phyloP scores from a whole-genome alignment of 1,284 basidiomycete genomes.

The Termitomyces sp. region DNA sequence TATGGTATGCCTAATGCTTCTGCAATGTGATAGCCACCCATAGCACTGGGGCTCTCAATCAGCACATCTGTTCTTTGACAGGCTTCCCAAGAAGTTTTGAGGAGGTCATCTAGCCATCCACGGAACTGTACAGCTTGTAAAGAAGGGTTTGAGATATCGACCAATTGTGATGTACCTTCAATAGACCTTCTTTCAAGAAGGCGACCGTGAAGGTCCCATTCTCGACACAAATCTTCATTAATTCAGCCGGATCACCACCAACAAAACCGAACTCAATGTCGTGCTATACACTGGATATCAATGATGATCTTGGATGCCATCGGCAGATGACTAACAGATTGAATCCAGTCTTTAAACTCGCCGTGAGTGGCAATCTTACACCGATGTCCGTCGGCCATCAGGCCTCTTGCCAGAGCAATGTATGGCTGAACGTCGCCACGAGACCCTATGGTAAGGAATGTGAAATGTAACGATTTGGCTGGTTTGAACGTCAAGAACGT shows the following conservation, averaged over 20 bases:
- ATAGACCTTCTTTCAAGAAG: conserved; percentile 86
- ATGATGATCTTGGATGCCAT: not conserved
- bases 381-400: conserved; percentile 85
- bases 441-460: conserved; percentile 93
- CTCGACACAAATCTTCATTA: conserved; percentile 93
- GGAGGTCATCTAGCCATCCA: conserved; percentile 93
- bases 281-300: conserved; percentile 45
- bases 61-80: conserved; percentile 93
- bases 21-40: conserved; percentile 98
- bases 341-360: conserved; percentile 94
- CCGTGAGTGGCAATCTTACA: conserved; percentile 88
- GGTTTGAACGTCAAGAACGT: conserved; percentile 96
- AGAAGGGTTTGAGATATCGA: conserved; percentile 3
- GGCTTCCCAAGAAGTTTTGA: conserved; percentile 91
- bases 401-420: conserved; percentile 88
- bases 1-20: conserved; percentile 92
- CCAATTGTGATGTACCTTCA: conserved; percentile 52
- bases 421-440: conserved; percentile 93
- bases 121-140: conserved; percentile 61
- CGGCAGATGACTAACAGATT: conserved; percentile 59
- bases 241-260: conserved; percentile 94
- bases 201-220: conserved; percentile 96
- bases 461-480: conserved; percentile 76
- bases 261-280: conserved; percentile 92
- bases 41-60: conserved; percentile 93